Conservation (phyloP, 208 protist genomes). For the Endotrypanum monterogeii region DNA sequence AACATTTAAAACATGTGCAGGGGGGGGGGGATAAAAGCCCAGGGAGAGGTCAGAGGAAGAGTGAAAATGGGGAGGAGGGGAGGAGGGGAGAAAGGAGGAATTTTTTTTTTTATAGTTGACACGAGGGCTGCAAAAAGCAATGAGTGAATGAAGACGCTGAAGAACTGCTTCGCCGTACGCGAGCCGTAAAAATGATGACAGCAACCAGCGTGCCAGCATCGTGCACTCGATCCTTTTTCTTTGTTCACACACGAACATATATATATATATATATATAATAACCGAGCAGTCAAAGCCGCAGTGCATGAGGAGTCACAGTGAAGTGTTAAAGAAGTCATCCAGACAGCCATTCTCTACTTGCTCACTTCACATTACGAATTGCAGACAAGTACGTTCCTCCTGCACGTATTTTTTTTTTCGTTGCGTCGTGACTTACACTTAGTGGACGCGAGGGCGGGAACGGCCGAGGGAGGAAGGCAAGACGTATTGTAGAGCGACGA, state of each 20-base stretch:
- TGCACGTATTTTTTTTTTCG: background rate
- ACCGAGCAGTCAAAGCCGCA: background rate
- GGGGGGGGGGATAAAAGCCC: too few relatives aligned
- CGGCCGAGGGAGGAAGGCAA: background rate
- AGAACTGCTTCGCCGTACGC: background rate
- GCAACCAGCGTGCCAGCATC: background rate
- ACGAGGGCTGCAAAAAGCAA: background rate
- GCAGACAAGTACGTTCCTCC: background rate
- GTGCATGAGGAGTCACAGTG: background rate
- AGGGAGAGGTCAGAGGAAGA: too few relatives aligned
- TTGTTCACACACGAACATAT: background rate
- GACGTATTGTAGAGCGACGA: background rate
- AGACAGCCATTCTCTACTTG: background rate
- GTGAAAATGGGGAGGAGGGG: background rate
- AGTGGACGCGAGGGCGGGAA: background rate
- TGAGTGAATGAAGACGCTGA: background rate
- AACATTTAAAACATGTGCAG: too few relatives aligned
- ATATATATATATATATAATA: background rate
- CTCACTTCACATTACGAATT: background rate
- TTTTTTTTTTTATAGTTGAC: background rate
- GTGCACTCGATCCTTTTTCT: background rate
- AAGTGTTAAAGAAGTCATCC: background rate
- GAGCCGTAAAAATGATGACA: background rate
- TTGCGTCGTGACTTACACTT: background rate
- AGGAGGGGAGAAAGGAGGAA: background rate